Percentiles rank a stretch among this genome's conserved stretches.
Conservation (phyloP, 2,329 filamentous ascomycete genomes). For the Hymenoscyphus infarciens region DNA sequence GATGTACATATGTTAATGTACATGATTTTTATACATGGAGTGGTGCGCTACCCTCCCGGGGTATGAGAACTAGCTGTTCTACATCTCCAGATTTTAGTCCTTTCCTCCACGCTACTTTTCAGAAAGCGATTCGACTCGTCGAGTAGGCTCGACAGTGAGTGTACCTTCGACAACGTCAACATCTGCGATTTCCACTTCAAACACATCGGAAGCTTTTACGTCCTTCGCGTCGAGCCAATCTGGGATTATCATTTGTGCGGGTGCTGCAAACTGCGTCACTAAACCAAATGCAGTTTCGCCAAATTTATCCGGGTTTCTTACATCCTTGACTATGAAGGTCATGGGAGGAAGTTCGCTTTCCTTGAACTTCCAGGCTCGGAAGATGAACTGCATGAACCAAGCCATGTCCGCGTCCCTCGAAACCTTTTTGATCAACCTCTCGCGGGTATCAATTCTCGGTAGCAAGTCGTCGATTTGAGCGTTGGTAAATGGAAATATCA, state of each 20-base stretch:
- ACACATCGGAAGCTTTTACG: neutral
- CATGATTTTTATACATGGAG: neutral
- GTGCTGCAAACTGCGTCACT: neutral
- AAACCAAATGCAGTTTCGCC: constrained; percentile 1
- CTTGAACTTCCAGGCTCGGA: constrained; percentile 55
- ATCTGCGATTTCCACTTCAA: constrained; percentile 10
- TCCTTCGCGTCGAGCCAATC: neutral
- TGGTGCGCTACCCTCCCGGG: neutral
- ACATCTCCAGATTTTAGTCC: neutral
- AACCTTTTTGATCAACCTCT: constrained; percentile 25
- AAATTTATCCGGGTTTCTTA: neutral
- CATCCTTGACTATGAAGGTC: constrained; percentile 21
- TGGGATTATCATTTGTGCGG: neutral
- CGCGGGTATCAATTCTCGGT: constrained; percentile 28
- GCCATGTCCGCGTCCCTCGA: constrained; percentile 38
- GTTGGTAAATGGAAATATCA: constrained; percentile 33
- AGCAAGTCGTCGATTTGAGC: constrained; percentile 29
- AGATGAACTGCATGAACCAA: constrained; percentile 58
- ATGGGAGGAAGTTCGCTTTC: constrained; percentile 49
- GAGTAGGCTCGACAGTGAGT: constrained; percentile 1
- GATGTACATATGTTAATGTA: neutral
- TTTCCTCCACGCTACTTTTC: neutral
- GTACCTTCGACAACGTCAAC: constrained; percentile 6
- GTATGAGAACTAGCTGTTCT: neutral
- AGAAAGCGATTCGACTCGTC: neutral